A percentile compares a stretch with the other conserved stretches of the same genome.
These are phyloP conservation scores for Coemansia asiatica DNA, from an alignment of 192 early-diverging fungal species.

Conservation along the genomic window DNA sequence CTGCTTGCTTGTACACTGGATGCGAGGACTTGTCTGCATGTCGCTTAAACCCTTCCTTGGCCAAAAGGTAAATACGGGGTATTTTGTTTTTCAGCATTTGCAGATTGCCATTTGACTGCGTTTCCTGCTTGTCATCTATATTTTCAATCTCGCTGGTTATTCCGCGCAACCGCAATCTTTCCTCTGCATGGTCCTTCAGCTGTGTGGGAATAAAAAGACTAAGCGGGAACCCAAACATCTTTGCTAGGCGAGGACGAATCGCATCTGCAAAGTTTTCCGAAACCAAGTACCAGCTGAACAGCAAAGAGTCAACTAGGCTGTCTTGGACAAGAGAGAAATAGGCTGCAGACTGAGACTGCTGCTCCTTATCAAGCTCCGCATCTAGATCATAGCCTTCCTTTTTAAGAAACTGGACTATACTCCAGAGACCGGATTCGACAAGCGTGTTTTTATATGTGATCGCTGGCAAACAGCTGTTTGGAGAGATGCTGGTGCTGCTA, in stretches of 20 bases:
- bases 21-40: conserved; percentile 45
- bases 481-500: conserved; percentile 36
- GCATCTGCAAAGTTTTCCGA: conserved; percentile 74
- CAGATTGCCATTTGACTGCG: neutral
- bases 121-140: conserved; percentile 25
- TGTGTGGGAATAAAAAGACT: conserved; percentile 72
- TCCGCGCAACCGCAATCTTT: conserved; percentile 56
- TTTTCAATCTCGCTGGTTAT: conserved; percentile 53
- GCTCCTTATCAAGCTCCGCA: conserved; percentile 29
- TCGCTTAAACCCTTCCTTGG: conserved; percentile 51
- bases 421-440: conserved; percentile 49
- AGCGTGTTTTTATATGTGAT: conserved; percentile 17
- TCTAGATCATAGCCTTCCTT: conserved; percentile 32
- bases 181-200: conserved; percentile 67
- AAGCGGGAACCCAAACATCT: conserved; percentile 66
- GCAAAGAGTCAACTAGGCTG: conserved; percentile 71
- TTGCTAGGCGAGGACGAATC: conserved; percentile 72
- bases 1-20: conserved; percentile 71
- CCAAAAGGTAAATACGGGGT: conserved; percentile 31
- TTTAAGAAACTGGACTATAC: conserved; percentile 36
- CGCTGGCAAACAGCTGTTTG: conserved; percentile 33
- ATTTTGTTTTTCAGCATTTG: conserved; percentile 21
- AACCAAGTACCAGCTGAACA: conserved; percentile 84
- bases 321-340: conserved; percentile 76
- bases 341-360: conserved; percentile 33